Evolutionary conservation across 768 basidiomycete species (phyloP), one percentile per base, ranked within the genome.

Genomic region (Grammothele lineata): DNA sequence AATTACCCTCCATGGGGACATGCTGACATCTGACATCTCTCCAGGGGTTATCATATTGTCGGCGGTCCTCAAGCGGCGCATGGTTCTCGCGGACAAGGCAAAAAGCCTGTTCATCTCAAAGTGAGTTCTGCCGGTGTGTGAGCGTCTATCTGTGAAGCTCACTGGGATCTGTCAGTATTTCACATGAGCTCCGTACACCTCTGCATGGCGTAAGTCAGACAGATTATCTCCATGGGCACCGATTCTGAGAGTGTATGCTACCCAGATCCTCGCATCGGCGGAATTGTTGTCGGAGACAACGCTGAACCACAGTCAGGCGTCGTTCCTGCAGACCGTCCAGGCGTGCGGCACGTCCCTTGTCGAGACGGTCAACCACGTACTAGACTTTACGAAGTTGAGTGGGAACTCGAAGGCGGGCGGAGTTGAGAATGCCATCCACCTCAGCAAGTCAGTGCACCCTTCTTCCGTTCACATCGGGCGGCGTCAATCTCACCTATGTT

Each of bases 331-430:
- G 60, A 96, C 94, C 0, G 89, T 96, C 1, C 88, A 93, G 63
- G 92, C 91, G 5, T 96, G 93, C 60, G 93, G 92, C 12, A 94
- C 87, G n/a, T 92, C 91, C 1, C 76, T 97, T 1, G 90, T 94
- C 34, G 94, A 97, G 70, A 95, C 93, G 0, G 92, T 97, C 40
- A 96, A 96, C 60, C 94, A 97, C 57, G 94, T 97, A 5, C 71
- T 97, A 22, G 94, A 97, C 63, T 97, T 94, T 60, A 95, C 92
- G 24, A 97, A 97, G 61, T 75, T 95, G 19, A 92, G 89, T 51
- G 92, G 92, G 18, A 89, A 86, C 57, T 74, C 81, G 37, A 89
- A 88, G 61, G 75, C 81, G 2, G 88, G 86, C 22, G 85, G 85
- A 33, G 78, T 85, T 7, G 83, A 89, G 61, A 87, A 85, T 53